Evolutionary conservation across 169 alveolate genomes (phyloP).

Genomic region (Plasmodium coatneyi): DNA sequence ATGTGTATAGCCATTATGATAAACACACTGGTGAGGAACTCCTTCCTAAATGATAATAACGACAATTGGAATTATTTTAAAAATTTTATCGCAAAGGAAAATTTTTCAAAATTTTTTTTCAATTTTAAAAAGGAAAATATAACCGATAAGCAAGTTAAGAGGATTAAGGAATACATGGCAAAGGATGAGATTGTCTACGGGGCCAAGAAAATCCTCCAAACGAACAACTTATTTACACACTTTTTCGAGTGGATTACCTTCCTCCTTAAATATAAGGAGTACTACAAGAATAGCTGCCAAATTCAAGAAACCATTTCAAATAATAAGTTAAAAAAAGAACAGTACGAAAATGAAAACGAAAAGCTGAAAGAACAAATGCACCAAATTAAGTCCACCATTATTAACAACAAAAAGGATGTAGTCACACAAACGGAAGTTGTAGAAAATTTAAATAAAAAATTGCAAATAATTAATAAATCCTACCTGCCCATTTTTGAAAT

Average conservation of each 20-base stretch:
- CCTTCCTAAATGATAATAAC: constrained; percentile 42
- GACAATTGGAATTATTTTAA: constrained; percentile 75
- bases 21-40: constrained; percentile 35
- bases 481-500: constrained; percentile 48
- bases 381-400: constrained; percentile 7
- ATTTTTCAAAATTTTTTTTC: constrained; percentile 52
- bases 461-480: constrained; percentile 45
- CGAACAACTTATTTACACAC: constrained; percentile 51
- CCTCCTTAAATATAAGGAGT: constrained; percentile 54
- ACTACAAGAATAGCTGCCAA: constrained; percentile 24
- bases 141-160: constrained; percentile 56
- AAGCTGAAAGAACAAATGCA: constrained; percentile 32
- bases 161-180: constrained; percentile 42
- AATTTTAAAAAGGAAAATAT: constrained; percentile 68
- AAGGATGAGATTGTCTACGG: constrained; percentile 21
- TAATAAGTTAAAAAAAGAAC: constrained; percentile 37
- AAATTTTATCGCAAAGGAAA: constrained; percentile 52
- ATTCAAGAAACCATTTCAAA: constrained; percentile 8
- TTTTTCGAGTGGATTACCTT: constrained; percentile 28
- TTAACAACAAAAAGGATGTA: constrained; percentile 28
- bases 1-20: constrained; percentile 47
- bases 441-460: constrained; percentile 57
- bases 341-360: constrained; percentile 44
- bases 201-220: constrained; percentile 3
- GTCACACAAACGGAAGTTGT: constrained; percentile 14